phyloP scores from a whole-genome alignment of 2,329 filamentous ascomycete genomes.

The Ambrosiella cleistominuta region DNA sequence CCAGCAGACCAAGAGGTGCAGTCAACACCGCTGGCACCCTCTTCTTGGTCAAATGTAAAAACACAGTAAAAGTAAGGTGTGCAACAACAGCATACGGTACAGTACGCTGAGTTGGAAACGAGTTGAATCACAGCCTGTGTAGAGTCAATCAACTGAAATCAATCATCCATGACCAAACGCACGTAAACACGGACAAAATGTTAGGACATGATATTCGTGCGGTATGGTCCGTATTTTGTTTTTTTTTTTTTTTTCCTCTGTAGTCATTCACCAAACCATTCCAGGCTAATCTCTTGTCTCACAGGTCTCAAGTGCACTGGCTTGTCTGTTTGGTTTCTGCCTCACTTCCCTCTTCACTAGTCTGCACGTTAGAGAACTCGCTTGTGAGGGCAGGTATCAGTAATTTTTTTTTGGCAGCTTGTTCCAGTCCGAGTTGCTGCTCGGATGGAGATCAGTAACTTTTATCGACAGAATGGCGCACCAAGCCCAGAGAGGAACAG shows the following conservation, averaged over 20 bases:
- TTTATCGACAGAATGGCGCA: not conserved
- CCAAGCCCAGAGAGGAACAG: not conserved
- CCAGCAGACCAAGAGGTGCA: too few relatives aligned
- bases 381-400: conserved; percentile 5
- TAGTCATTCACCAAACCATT: not conserved
- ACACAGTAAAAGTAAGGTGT: too few relatives aligned
- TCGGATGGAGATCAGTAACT: conserved; percentile 11
- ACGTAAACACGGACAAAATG: too few relatives aligned
- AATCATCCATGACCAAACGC: too few relatives aligned
- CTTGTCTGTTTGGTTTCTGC: not conserved
- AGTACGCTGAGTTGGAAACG: too few relatives aligned
- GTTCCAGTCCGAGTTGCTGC: conserved; percentile 4
- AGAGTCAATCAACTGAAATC: too few relatives aligned
- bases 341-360: not conserved
- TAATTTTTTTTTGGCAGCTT: conserved; percentile 2
- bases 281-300: not conserved
- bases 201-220: not conserved
- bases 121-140: too few relatives aligned
- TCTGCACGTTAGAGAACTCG: not conserved
- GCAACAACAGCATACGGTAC: too few relatives aligned
- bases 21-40: too few relatives aligned
- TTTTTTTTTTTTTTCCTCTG: not conserved
- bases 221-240: not conserved
- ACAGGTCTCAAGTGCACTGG: not conserved
- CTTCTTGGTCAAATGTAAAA: too few relatives aligned